Conservation (phyloP, 139 green algal species). For the Coelastrella sp. region DNA sequence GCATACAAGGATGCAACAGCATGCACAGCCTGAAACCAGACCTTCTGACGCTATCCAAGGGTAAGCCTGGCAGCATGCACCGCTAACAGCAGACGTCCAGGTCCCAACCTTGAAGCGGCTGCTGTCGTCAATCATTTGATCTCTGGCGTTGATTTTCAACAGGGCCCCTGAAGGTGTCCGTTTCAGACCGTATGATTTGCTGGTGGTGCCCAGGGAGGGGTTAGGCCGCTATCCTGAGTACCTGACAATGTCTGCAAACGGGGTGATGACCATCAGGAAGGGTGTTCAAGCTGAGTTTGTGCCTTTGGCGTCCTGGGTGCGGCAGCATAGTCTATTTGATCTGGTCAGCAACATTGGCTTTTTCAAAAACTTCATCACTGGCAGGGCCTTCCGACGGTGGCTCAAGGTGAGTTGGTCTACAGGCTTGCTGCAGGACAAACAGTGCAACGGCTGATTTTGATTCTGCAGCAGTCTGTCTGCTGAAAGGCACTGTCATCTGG, state of each 20-base stretch:
- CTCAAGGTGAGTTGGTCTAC: constrained; percentile 75
- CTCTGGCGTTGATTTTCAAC: too few species aligned
- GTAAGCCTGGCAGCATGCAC: background rate
- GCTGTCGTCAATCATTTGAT: too few species aligned
- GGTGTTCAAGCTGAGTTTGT: constrained; percentile 79
- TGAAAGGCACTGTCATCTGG: too few species aligned
- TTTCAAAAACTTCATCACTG: constrained; percentile 81
- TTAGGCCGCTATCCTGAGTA: constrained; percentile 66
- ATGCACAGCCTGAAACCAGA: too few species aligned
- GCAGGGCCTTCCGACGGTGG: constrained; percentile 73
- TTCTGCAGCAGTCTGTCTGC: too few species aligned
- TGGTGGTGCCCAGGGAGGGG: constrained; percentile 69
- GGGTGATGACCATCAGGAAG: constrained; percentile 76
- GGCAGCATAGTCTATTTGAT: constrained; percentile 80
- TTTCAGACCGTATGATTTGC: constrained; percentile 81
- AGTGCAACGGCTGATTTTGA: too few species aligned
- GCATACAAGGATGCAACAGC: too few species aligned
- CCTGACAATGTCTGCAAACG: constrained; percentile 82
- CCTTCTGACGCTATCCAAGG: too few species aligned
- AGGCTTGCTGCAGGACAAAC: too few species aligned
- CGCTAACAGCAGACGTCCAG: background rate
- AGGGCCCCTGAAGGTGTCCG: constrained; percentile 61
- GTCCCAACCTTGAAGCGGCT: too few species aligned
- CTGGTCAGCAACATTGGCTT: constrained; percentile 76
- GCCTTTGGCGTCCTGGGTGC: constrained; percentile 76